A percentile compares a stretch with the other conserved stretches of the same genome.
phyloP scores from a whole-genome alignment of 2,329 filamentous ascomycete species.

The Penicillium oxalicum region DNA sequence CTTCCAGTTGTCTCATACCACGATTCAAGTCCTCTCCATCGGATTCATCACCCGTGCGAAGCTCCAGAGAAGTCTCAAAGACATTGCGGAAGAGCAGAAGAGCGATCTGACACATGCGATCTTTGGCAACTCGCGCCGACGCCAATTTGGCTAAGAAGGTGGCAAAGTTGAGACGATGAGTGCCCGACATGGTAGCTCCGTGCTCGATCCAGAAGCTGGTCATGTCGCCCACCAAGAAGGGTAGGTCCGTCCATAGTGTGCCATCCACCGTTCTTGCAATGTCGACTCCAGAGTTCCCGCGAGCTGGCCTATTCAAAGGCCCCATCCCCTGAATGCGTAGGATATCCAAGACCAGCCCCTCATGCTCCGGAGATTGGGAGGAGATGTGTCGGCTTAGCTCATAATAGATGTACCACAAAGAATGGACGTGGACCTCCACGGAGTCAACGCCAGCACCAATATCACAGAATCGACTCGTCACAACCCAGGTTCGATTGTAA shows the following conservation, averaged over 20 bases:
- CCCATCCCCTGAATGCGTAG: slow-evolving; percentile 19
- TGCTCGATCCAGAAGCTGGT: slow-evolving; percentile 16
- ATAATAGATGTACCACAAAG: slow-evolving; percentile 22
- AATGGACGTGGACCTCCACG: slow-evolving; percentile 3
- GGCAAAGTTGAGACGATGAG: slow-evolving; percentile 16
- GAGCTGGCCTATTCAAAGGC: slow-evolving; percentile 11
- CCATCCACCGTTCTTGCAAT: slow-evolving; percentile 21
- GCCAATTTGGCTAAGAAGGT: slow-evolving; percentile 22
- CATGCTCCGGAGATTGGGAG: slow-evolving; percentile 14
- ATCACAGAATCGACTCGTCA: no score
- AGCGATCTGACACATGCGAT: slow-evolving; percentile 11
- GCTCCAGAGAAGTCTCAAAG: slow-evolving; percentile 13
- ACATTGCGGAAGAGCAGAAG: slow-evolving; percentile 15
- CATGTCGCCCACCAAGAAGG: slow-evolving; percentile 20
- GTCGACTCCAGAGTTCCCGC: slow-evolving; percentile 13
- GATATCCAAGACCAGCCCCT: slow-evolving; percentile 20
- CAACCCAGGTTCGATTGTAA: no score
- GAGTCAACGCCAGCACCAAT: no score
- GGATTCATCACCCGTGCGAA: slow-evolving; percentile 12
- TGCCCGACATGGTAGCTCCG: slow-evolving; percentile 11
- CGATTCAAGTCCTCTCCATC: slow-evolving; percentile 13
- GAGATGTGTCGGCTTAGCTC: slow-evolving; percentile 13
- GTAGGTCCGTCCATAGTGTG: slow-evolving; percentile 22
- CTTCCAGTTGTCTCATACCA: slow-evolving; percentile 4
- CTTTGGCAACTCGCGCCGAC: slow-evolving; percentile 1